Base-by-base conservation (phyloP, 306 rosid genomes). In the Urtica urens region DNA sequence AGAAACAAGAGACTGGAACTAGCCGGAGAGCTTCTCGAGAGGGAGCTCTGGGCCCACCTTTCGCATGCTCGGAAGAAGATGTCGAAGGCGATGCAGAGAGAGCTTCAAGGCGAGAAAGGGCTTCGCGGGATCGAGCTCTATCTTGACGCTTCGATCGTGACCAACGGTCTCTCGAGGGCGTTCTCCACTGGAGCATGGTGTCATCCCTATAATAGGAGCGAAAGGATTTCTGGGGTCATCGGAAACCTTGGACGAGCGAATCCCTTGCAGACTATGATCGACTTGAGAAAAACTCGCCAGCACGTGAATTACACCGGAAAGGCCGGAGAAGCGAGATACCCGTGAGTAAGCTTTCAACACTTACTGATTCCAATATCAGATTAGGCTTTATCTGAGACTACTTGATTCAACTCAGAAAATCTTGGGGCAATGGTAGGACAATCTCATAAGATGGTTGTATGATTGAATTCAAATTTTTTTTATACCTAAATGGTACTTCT, bases 251-350 rank as follows among this genome's bases (percentile, higher is more conserved):
- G 99, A 51, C 74, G 96, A 51, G 72, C 96, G 20, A 92, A 92
- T 72, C 96, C 96, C 1, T 67, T 92, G 42, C 99, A 92, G 53
- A 85, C 99, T 37, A 62, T 76, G 76, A 82, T 79, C 16, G 96
- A 92, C 39, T 47, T 92, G 79, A 75, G 99, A 62, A 85, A 78
- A 58, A 76, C 93, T n/a, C 82, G 99, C 59, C 99, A 92, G 66
- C 99, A 85, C 33, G 99, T 85, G 58, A 78, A 58, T 49, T 92
- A 92, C 65, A 82, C 96, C 0, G 99, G 96, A 58, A 92, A 79
- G 65, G 99, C 82, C 51, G 99, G 99, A 43, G 99, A 85, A 71
- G 96, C 96, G 29, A 82, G 99, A 85, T 92, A 82, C 68, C 96
- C 96, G 99, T 92, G 67, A 82, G 96, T 78, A 46, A n/a, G n/a